Evolutionary conservation across 2,329 filamentous ascomycete genomes (phyloP).

Genomic region (Biscogniauxia mediterranea): DNA sequence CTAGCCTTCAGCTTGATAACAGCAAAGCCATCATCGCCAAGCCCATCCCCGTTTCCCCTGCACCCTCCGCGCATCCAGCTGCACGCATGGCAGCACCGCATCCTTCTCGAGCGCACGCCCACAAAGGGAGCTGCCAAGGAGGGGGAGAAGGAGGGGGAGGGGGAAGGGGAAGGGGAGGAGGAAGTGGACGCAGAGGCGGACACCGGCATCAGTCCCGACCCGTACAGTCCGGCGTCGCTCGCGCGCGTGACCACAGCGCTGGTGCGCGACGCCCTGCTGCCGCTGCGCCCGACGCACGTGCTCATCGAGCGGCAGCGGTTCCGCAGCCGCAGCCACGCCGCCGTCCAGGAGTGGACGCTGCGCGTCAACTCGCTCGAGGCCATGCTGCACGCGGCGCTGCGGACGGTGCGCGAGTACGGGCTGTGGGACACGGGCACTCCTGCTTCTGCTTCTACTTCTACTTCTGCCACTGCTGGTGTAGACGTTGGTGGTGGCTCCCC

Average conservation of each 20-base stretch:
- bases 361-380: constrained; percentile 79
- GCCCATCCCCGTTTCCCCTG: constrained; percentile 8
- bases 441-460: not conserved
- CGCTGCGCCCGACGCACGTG: constrained; percentile 68
- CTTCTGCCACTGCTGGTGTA: not conserved
- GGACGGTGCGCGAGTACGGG: constrained; percentile 49
- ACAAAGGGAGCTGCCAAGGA: not conserved
- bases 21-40: constrained; percentile 7
- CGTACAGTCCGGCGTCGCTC: constrained; percentile 36
- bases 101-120: not conserved
- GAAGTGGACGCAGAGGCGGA: constrained; percentile 2
- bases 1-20: constrained; percentile 68
- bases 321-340: constrained; percentile 60
- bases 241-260: constrained; percentile 34
- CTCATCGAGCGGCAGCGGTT: constrained; percentile 64
- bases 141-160: not conserved
- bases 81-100: constrained; percentile 31
- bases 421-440: constrained; percentile 29
- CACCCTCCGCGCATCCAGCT: constrained; percentile 22
- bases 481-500: constrained; percentile 4
- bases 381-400: constrained; percentile 72
- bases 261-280: constrained; percentile 42
- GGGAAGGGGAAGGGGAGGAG: not conserved
- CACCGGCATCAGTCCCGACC: constrained; percentile 12
- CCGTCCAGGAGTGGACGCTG: constrained; percentile 79